Evolutionary conservation across 345 rosid species (phyloP), one percentile per base, ranked within the genome.

Genomic region (Eutrema japonicum): DNA sequence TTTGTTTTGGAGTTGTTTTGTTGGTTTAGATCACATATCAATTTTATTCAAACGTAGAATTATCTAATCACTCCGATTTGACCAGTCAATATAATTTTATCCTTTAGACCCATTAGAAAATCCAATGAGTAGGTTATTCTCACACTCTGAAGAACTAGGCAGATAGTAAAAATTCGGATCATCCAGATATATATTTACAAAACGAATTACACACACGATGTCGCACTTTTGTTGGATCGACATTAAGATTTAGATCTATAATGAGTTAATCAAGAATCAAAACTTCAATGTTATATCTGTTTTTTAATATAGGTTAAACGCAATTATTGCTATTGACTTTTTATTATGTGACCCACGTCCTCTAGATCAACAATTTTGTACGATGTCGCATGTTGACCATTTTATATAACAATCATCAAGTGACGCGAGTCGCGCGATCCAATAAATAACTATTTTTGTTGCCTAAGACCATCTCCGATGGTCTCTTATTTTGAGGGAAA

Each of bases 221-320:
- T 57, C n/a, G n/a, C n/a, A n/a, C n/a, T 49, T 70, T 49, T 49
- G 29, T 29, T 49, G 75, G 67, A 59, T 38, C 59, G 32, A 59
- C 22, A 26, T 0, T 18, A 45, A 38, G 35, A 69, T 69, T 36
- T 6, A 54, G 68, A 62, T 72, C 46, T 72, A 41, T 37, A 6
- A 5, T 9, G 37, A 70, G 64, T 56, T 45, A 57, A 57, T 35
- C 10, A 49, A 49, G 7, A 60, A 59, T 16, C 2, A 47, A 59
- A 56, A 35, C 9, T 33, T 46, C 2, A 10, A 13, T 13, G 3
- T 1, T 22, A 22, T 22, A 22, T 22, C 26, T n/a, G 45, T n/a
- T 43, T 53, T 8, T 14, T 13, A 16, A 36, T 33, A 30, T 12
- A 54, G 27, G 41, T 16, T 11, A 32, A 45, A 45, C 53, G 6